Conservation (phyloP, 2,329 filamentous ascomycete species). For the Polychaeton citri region DNA sequence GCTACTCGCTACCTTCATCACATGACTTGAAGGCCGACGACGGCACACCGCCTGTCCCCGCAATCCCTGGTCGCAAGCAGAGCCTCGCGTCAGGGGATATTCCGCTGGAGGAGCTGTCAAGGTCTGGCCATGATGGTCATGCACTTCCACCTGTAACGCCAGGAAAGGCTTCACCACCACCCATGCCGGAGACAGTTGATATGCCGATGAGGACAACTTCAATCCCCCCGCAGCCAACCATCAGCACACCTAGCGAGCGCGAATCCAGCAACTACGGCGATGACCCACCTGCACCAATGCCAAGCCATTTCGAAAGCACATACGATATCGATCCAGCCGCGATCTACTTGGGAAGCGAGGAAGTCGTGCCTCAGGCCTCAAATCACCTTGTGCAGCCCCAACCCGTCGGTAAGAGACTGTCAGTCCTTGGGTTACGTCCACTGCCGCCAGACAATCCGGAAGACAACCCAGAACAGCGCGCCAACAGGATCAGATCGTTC, state of each 20-base stretch:
- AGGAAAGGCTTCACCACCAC: background rate
- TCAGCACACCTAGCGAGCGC: background rate
- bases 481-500: conserved; percentile 94
- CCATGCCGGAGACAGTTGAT: background rate
- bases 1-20: conserved; percentile 15
- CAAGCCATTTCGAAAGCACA: conserved; percentile 2
- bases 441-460: conserved; percentile 74
- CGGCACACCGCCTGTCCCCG: conserved; percentile 1
- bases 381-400: conserved; percentile 8
- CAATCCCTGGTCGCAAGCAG: conserved; percentile 5
- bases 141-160: background rate
- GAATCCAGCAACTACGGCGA: conserved; percentile 18
- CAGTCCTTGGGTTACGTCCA: conserved; percentile 55
- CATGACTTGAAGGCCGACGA: background rate
- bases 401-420: conserved; percentile 28
- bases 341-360: conserved; percentile 10
- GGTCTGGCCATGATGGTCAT: background rate
- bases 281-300: conserved; percentile 6
- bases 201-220: background rate
- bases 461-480: conserved; percentile 86
- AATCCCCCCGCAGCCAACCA: conserved; percentile 10
- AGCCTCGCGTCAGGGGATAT: background rate
- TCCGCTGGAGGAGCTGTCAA: background rate
- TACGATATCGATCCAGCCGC: conserved; percentile 15
- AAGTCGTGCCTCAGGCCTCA: conserved; percentile 1